phyloP scores from a whole-genome alignment of 495 filamentous ascomycete genomes.

The Entonaema liquescens region DNA sequence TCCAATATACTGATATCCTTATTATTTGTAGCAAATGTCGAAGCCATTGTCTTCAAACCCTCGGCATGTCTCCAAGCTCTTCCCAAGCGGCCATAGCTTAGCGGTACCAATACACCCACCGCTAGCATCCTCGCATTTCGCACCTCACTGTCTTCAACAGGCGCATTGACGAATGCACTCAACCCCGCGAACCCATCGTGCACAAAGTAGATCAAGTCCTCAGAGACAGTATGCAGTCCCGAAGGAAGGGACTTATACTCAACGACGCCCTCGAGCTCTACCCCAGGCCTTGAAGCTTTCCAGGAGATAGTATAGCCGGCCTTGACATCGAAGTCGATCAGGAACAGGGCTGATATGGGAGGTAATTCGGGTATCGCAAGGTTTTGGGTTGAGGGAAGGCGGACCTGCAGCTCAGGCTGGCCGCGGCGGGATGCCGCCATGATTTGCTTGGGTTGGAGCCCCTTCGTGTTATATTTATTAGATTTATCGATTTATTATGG shows the following conservation, averaged over 20 bases:
- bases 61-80: constrained; percentile 89
- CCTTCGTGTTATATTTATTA: not conserved
- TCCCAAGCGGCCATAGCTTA: constrained; percentile 86
- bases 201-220: constrained; percentile 93
- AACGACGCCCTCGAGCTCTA: constrained; percentile 86
- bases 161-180: constrained; percentile 88
- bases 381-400: constrained; percentile 44
- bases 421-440: constrained; percentile 64
- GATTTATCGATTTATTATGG: not conserved
- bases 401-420: constrained; percentile 59
- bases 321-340: constrained; percentile 87
- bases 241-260: constrained; percentile 96
- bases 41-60: constrained; percentile 75
- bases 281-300: constrained; percentile 75
- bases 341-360: constrained; percentile 81
- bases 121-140: constrained; percentile 93
- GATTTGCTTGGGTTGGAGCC: constrained; percentile 18
- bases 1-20: constrained; percentile 69
- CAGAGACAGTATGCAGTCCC: constrained; percentile 85
- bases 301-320: constrained; percentile 87
- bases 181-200: constrained; percentile 86
- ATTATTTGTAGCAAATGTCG: constrained; percentile 63
- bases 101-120: constrained; percentile 85
- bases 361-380: constrained; percentile 65
- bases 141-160: constrained; percentile 75